phyloP scores from a whole-genome alignment of 345 rosid genomes.

The Nasturtium officinale region DNA sequence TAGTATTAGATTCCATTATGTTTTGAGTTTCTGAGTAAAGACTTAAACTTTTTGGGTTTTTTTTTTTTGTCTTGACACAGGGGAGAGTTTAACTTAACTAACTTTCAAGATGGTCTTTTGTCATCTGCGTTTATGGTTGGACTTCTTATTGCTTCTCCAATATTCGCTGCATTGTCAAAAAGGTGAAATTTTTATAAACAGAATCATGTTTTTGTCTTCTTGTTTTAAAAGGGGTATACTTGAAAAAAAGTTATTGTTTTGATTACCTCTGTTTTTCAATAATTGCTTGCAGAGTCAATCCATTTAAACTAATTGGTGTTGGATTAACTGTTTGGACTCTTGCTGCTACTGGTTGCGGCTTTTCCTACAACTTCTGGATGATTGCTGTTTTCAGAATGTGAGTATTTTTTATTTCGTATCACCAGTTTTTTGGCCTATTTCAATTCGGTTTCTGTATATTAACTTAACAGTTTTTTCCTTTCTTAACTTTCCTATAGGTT shows the following conservation, averaged over 20 bases:
- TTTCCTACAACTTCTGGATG: slow-evolving; percentile 80
- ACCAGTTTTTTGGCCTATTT: neutral
- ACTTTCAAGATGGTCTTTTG: slow-evolving; percentile 90
- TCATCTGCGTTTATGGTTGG: slow-evolving; percentile 99
- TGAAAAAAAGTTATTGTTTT: neutral
- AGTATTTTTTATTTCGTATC: slow-evolving; percentile 24
- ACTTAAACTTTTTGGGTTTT: neutral
- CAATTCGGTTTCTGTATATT: neutral
- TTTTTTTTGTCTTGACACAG: slow-evolving; percentile 40
- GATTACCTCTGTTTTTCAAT: neutral
- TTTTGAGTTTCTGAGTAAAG: neutral
- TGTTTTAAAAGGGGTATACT: neutral
- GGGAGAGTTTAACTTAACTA: slow-evolving; percentile 75
- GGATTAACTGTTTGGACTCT: slow-evolving; percentile 94
- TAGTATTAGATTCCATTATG: neutral
- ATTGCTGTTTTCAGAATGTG: slow-evolving; percentile 84
- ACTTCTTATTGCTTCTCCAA: slow-evolving; percentile 86
- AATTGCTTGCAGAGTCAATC: slow-evolving; percentile 62
- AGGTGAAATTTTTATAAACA: slow-evolving; percentile 48
- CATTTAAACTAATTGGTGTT: slow-evolving; percentile 86
- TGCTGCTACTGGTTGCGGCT: slow-evolving; percentile 78
- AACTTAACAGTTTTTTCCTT: neutral
- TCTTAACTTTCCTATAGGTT: slow-evolving; percentile 54
- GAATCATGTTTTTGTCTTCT: neutral
- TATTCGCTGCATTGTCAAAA: slow-evolving; percentile 87